Evolutionary conservation across 2,329 filamentous ascomycete genomes (phyloP), one percentile per base, ranked within the genome.

Genomic region (Hypomyces rosellus): DNA sequence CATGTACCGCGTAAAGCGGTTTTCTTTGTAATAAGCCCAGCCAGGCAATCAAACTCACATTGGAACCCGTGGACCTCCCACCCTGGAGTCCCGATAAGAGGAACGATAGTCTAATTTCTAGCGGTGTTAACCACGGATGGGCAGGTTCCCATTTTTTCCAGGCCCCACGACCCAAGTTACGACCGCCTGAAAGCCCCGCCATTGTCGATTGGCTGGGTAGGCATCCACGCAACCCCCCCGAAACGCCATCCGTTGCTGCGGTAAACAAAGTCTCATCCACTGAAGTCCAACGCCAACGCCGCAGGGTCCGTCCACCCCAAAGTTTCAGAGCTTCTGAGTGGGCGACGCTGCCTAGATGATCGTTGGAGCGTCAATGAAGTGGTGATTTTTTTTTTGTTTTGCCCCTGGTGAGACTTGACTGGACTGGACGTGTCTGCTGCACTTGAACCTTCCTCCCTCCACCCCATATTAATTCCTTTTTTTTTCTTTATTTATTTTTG

Each of bases 181-280:
- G 43, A 41, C 8, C 44, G 37, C 42, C 51, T 42, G 40, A 36
- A 36, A 40, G 22, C 52, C 46, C 41, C 38, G 43, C 49, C 30
- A n/a, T 42, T 34, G 34, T 39, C 41, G n/a, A 48, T 48, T 48
- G 49, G 51, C 48, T 46, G 42, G 16, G n/a, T 14, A n/a, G 16
- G 36, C 36, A 16, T 12, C 20, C 9, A 42, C 18, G 40, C 43
- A 5, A n/a, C n/a, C n/a, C 41, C 45, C 25, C 25, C 16, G 39
- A 39, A 45, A 43, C 46, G 47, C 44, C 44, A 51, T 47, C 51
- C 54, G 59, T 61, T 61, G 59, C 59, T 58, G 51, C 54, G 56
- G 59, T 54, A 61, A 59, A 61, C 50, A 33, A 16, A 45, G 39
- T 30, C 25, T 30, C 25, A 30, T 30, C 25, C 25, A 30, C 25